Percentiles rank a stretch among this genome's conserved stretches.
These are phyloP conservation scores for Carex littledalei DNA, from an alignment of 176 grass and related monocot genomes.

Conservation along the genomic window DNA sequence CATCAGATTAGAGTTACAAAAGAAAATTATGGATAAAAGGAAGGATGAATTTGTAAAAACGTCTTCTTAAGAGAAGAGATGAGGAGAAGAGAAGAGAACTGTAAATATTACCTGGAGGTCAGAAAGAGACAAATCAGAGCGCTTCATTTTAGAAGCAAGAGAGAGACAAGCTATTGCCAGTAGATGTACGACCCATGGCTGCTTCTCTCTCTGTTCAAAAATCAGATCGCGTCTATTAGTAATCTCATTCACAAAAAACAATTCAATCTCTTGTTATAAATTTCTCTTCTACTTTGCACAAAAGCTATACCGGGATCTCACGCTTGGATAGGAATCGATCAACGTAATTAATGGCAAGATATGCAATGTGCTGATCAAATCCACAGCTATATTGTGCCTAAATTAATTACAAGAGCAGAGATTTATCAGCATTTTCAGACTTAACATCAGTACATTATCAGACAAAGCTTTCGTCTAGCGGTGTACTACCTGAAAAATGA, in stretches of 20 bases:
- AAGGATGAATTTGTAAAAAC: not conserved
- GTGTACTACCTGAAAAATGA: conserved; percentile 63
- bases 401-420: not conserved
- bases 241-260: not conserved
- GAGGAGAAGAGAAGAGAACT: not conserved
- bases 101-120: conserved; percentile 51
- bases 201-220: conserved; percentile 34
- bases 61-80: not conserved
- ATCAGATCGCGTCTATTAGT: conserved; percentile 32
- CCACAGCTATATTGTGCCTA: conserved; percentile 57
- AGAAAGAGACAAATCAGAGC: conserved; percentile 39
- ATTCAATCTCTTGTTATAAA: not conserved
- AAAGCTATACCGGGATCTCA: conserved; percentile 45
- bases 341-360: conserved; percentile 93
- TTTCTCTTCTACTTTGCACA: not conserved
- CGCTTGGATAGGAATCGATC: conserved; percentile 94
- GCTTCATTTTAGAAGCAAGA: conserved; percentile 95
- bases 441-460: not conserved
- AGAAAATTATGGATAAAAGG: not conserved
- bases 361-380: conserved; percentile 72
- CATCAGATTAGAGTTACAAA: not conserved
- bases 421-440: not conserved
- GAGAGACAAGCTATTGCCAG: conserved; percentile 88
- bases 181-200: conserved; percentile 66
- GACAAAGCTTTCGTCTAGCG: not conserved